A percentile compares a stretch with the other conserved stretches of the same genome.
Evolutionary conservation across 805 yeast genomes (phyloP).

Genomic region (Pichia phayaonensis): DNA sequence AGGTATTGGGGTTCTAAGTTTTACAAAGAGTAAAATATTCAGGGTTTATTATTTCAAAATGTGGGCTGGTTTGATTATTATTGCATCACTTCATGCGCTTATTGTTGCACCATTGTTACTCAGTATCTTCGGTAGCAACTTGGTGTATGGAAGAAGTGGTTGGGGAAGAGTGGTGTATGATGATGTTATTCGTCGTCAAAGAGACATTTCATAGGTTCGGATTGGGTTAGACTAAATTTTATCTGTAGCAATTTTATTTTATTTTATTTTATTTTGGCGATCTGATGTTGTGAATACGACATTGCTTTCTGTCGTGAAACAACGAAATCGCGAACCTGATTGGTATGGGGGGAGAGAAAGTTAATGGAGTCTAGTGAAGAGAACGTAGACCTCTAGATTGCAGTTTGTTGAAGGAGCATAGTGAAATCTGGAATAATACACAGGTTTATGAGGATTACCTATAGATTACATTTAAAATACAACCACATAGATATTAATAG

Average conservation of each 20-base stretch:
- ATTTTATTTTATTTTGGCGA: background rate
- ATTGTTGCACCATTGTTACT: constrained; percentile 72
- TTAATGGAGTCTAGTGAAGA: background rate
- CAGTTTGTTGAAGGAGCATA: background rate
- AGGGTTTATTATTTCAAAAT: constrained; percentile 88
- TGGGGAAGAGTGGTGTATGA: constrained; percentile 2
- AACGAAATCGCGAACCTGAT: background rate
- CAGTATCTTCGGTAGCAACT: constrained; percentile 42
- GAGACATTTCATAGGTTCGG: background rate
- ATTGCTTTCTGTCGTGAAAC: background rate
- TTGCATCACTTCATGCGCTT: constrained; percentile 75
- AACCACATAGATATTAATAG: too few relatives aligned
- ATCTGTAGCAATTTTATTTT: background rate
- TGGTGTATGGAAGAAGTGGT: constrained; percentile 1
- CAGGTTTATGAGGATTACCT: background rate
- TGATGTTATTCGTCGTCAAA: background rate
- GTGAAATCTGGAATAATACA: background rate
- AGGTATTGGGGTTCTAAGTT: constrained; percentile 81
- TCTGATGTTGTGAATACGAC: background rate
- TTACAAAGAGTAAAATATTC: constrained; percentile 80
- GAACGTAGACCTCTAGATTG: background rate
- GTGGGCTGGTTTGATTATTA: constrained; percentile 78
- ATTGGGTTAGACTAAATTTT: background rate
- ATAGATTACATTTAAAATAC: too few relatives aligned
- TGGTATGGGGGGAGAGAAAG: background rate